phyloP scores from a whole-genome alignment of 495 filamentous ascomycete genomes.

The Poronia punctata region DNA sequence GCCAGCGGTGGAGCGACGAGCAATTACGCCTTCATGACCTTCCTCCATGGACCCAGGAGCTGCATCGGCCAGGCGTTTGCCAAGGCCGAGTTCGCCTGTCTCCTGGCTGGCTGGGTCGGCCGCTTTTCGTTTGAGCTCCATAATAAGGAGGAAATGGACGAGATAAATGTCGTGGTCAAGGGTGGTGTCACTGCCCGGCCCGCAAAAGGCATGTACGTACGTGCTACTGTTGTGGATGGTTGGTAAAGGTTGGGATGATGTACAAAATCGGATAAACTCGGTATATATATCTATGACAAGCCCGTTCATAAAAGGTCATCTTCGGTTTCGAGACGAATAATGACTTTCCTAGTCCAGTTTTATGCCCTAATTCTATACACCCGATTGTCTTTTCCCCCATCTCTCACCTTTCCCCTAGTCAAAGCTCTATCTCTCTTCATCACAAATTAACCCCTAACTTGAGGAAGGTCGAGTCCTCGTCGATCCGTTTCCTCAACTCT shows the following conservation, averaged over 20 bases:
- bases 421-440: not conserved
- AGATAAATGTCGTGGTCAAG: slow-evolving; percentile 52
- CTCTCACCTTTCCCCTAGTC: not conserved
- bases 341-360: not conserved
- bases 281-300: no score
- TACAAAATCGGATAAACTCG: no score
- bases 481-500: slow-evolving; percentile 27
- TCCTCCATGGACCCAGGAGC: slow-evolving; percentile 52
- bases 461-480: slow-evolving; percentile 24
- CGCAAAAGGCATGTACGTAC: slow-evolving; percentile 56
- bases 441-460: slow-evolving; percentile 17
- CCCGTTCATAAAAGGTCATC: no score
- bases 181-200: slow-evolving; percentile 57
- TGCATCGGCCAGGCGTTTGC: slow-evolving; percentile 70
- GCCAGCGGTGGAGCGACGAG: slow-evolving; percentile 45
- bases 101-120: slow-evolving; percentile 71
- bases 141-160: slow-evolving; percentile 46
- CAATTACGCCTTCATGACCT: slow-evolving; percentile 56
- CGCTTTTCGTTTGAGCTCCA: slow-evolving; percentile 59
- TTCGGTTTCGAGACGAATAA: no score
- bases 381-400: not conserved
- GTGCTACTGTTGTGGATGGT: slow-evolving; percentile 51
- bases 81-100: slow-evolving; percentile 71
- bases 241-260: no score
- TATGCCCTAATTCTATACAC: not conserved